A percentile compares a stretch with the other conserved stretches of the same genome.
These are phyloP conservation scores for Alternaria solani DNA, from an alignment of 2,329 filamentous ascomycete species.

Conservation along the genomic window DNA sequence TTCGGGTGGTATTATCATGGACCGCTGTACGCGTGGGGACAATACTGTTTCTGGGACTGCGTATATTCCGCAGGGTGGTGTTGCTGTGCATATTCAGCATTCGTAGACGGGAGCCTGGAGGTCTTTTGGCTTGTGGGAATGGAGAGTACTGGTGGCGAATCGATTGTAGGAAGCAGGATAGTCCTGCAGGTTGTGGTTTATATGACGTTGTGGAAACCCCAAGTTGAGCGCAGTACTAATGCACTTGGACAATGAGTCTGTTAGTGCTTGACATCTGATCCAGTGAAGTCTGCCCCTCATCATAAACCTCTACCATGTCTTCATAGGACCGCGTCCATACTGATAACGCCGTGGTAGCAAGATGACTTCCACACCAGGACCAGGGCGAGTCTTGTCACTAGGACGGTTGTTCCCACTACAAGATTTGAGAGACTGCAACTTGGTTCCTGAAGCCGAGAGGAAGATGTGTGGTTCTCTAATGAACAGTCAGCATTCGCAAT, in stretches of 20 bases:
- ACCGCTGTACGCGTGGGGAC: slow-evolving; percentile 13
- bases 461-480: background rate
- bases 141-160: no score
- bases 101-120: background rate
- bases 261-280: background rate
- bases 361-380: background rate
- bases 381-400: background rate
- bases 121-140: background rate
- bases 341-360: background rate
- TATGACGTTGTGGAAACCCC: background rate
- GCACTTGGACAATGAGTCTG: background rate
- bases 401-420: background rate
- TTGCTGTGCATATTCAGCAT: slow-evolving; percentile 6
- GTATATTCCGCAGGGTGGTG: slow-evolving; percentile 7
- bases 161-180: background rate
- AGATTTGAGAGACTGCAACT: background rate
- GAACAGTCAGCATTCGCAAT: background rate
- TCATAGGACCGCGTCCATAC: background rate
- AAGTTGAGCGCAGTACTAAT: background rate
- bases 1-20: slow-evolving; percentile 13
- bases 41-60: slow-evolving; percentile 11
- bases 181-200: no score
- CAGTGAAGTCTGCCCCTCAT: background rate
- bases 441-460: background rate
- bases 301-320: background rate